These are phyloP conservation scores for Gilbertella persicaria DNA, from an alignment of 371 early-diverging fungal species.

Conservation along the genomic window DNA sequence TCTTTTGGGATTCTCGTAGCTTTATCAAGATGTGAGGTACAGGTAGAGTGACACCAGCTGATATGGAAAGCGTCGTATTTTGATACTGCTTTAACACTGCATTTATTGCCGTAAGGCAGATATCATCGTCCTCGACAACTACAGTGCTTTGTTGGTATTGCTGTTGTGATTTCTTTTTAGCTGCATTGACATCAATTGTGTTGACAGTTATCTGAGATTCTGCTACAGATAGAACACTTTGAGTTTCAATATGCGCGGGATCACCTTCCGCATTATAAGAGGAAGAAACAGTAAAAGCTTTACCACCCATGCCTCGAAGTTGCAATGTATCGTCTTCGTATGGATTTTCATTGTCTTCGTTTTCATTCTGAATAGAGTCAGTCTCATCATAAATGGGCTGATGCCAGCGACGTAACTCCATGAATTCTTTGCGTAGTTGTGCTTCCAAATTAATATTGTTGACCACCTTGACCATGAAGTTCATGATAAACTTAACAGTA, in stretches of 20 bases:
- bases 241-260: constrained; percentile 8
- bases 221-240: constrained; percentile 24
- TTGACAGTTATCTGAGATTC: constrained; percentile 26
- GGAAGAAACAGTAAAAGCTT: constrained; percentile 1
- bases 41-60: constrained; percentile 79
- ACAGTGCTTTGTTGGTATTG: constrained; percentile 12
- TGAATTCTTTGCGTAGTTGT: constrained; percentile 23
- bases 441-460: constrained; percentile 86
- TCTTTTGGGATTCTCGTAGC: constrained; percentile 52
- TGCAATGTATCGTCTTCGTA: neutral
- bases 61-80: constrained; percentile 74
- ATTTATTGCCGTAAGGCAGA: constrained; percentile 33
- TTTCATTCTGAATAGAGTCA: neutral
- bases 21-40: constrained; percentile 79
- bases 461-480: constrained; percentile 79
- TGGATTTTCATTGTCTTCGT: constrained; percentile 2
- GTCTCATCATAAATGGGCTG: constrained; percentile 7
- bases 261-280: constrained; percentile 10
- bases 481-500: constrained; percentile 74
- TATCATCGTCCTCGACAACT: constrained; percentile 34
- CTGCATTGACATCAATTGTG: constrained; percentile 12
- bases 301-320: neutral
- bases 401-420: constrained; percentile 16
- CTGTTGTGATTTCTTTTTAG: constrained; percentile 23
- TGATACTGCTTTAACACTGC: constrained; percentile 52